Evolutionary conservation across 345 rosid species (phyloP).

Genomic region (Gossypium bickii): DNA sequence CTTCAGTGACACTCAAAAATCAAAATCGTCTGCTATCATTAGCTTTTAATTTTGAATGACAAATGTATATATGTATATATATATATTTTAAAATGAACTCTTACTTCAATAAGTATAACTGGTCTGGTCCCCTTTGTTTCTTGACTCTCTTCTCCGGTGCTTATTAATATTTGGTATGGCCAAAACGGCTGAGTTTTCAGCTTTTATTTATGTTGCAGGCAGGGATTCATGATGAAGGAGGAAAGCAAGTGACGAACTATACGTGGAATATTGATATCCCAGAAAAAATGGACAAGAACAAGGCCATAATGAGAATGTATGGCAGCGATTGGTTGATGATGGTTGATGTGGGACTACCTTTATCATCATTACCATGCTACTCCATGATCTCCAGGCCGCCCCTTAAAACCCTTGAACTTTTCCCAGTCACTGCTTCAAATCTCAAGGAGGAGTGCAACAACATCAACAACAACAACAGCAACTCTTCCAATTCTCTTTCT

Average conservation of each 20-base stretch:
- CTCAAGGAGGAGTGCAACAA: constrained; percentile 46
- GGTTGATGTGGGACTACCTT: constrained; percentile 38
- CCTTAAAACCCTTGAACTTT: constrained; percentile 79
- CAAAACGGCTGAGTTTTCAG: too few relatives aligned
- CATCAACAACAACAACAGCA: neutral
- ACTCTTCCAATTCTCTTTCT: constrained; percentile 8
- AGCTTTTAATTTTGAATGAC: neutral
- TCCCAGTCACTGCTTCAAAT: constrained; percentile 72
- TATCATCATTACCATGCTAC: constrained; percentile 25
- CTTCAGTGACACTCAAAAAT: neutral
- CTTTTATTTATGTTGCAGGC: constrained; percentile 19
- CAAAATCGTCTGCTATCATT: neutral
- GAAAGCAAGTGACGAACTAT: constrained; percentile 24
- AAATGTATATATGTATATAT: too few relatives aligned
- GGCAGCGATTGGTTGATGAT: constrained; percentile 58
- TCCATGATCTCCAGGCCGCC: constrained; percentile 38
- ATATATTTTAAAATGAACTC: too few relatives aligned
- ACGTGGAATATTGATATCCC: constrained; percentile 30
- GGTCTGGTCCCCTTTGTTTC: neutral
- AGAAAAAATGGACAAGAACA: constrained; percentile 28
- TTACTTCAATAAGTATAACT: neutral
- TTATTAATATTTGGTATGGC: too few relatives aligned
- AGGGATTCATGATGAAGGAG: constrained; percentile 20
- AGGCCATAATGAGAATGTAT: constrained; percentile 37
- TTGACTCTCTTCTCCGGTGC: neutral